Conservation (phyloP, 202 grass and related monocot species). For the Miscanthus sacchariflorus region DNA sequence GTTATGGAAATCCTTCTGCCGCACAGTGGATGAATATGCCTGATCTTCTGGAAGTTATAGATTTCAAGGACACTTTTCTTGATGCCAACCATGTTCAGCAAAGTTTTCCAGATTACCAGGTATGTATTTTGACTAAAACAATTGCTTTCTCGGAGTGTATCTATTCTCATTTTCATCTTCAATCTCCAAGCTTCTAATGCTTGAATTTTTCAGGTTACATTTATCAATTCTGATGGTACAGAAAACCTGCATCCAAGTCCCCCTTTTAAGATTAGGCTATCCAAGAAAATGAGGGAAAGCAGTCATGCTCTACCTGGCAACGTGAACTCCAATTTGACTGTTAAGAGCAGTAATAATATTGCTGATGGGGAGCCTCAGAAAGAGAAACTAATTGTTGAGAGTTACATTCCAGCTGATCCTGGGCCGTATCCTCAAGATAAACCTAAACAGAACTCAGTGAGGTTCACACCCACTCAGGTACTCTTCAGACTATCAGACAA, state of each 20-base stretch:
- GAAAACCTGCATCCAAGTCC: slow-evolving; percentile 67
- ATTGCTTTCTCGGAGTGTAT: slow-evolving; percentile 5
- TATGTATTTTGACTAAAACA: slow-evolving; percentile 49
- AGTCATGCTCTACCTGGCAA: slow-evolving; percentile 84
- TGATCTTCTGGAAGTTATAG: slow-evolving; percentile 81
- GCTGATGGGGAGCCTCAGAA: slow-evolving; percentile 54
- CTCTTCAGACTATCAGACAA: slow-evolving; percentile 33
- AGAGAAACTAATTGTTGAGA: slow-evolving; percentile 81
- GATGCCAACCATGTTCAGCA: slow-evolving; percentile 78
- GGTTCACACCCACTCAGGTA: slow-evolving; percentile 98
- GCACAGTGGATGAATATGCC: slow-evolving; percentile 97
- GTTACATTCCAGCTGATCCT: slow-evolving; percentile 89
- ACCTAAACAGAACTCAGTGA: slow-evolving; percentile 94
- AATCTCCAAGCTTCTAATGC: slow-evolving; percentile 39
- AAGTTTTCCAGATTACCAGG: slow-evolving; percentile 88
- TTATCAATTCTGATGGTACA: slow-evolving; percentile 85
- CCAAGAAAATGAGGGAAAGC: slow-evolving; percentile 80
- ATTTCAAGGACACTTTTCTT: slow-evolving; percentile 99
- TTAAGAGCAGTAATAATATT: slow-evolving; percentile 48
- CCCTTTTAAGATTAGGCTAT: slow-evolving; percentile 82
- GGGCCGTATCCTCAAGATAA: slow-evolving; percentile 99
- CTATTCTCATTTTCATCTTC: slow-evolving; percentile 34
- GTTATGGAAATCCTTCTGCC: slow-evolving; percentile 95
- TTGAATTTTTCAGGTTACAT: slow-evolving; percentile 78
- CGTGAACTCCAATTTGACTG: slow-evolving; percentile 43